These are phyloP conservation scores for Colletotrichum limetticola DNA, from an alignment of 2,329 filamentous ascomycete genomes.

Conservation along the genomic window DNA sequence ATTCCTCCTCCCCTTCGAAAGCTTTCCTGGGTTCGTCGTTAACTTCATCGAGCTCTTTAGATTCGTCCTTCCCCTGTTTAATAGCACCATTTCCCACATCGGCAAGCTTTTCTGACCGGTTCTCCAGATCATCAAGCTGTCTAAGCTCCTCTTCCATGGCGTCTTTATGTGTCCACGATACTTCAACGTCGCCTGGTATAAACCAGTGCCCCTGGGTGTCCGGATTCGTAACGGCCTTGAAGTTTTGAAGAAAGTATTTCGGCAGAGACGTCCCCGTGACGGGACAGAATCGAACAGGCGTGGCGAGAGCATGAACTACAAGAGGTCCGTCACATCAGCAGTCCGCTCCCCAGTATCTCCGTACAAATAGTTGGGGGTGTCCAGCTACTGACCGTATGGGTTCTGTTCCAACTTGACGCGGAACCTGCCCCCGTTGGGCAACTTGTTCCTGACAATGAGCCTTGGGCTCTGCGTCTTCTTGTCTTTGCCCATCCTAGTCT, in stretches of 20 bases:
- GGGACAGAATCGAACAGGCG: constrained; percentile 67
- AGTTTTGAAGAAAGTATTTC: constrained; percentile 70
- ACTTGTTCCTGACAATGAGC: too few relatives aligned
- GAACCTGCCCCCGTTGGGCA: constrained; percentile 53
- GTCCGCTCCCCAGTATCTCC: too few relatives aligned
- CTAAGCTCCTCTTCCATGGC: background rate
- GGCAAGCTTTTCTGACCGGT: background rate
- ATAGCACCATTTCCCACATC: background rate
- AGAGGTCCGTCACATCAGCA: background rate
- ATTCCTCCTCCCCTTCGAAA: rapidly evolving
- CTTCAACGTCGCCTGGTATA: constrained; percentile 54
- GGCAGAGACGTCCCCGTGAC: constrained; percentile 63
- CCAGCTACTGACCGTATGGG: constrained; percentile 65
- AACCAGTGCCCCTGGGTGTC: constrained; percentile 64
- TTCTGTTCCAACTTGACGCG: constrained; percentile 70
- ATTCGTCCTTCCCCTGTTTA: background rate
- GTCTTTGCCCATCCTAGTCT: too few relatives aligned
- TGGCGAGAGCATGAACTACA: constrained; percentile 70
- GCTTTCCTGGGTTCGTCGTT: background rate
- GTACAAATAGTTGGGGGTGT: background rate
- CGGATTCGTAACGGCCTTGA: constrained; percentile 67
- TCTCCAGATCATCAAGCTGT: background rate
- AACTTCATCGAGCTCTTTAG: background rate
- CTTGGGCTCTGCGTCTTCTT: too few relatives aligned
- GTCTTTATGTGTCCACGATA: background rate